Percentiles rank a stretch among this genome's conserved stretches.
Conservation (phyloP, 139 green algal species). For the Coelastrella sp. region DNA sequence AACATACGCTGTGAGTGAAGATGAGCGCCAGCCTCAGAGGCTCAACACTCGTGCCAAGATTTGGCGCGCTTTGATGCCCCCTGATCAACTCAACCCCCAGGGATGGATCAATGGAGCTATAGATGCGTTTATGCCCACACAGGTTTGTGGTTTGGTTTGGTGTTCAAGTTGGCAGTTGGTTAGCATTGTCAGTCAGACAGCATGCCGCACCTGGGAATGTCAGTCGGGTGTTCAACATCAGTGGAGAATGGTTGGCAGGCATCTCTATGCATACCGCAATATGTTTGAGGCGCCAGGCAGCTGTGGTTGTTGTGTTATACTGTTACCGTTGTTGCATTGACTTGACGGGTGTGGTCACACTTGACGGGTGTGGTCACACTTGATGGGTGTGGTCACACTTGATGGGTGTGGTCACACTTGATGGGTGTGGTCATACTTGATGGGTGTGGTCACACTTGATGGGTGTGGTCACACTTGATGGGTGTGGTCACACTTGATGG, state of each 20-base stretch:
- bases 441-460: background rate
- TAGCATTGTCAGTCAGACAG: background rate
- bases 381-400: too few relatives aligned
- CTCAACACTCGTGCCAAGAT: slow-evolving; percentile 64
- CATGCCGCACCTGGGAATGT: too few relatives aligned
- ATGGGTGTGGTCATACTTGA: background rate
- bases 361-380: too few relatives aligned
- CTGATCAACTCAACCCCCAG: slow-evolving; percentile 83
- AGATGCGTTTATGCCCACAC: slow-evolving; percentile 53
- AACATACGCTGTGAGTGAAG: background rate
- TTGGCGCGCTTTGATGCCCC: slow-evolving; percentile 65
- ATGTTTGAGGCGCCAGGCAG: too few relatives aligned
- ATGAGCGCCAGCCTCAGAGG: slow-evolving; percentile 39
- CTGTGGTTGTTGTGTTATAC: too few relatives aligned
- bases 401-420: background rate
- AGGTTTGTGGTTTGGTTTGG: slow-evolving; percentile 2
- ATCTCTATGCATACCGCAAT: too few relatives aligned
- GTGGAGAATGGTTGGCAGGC: too few relatives aligned
- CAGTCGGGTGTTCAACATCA: too few relatives aligned
- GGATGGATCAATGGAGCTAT: slow-evolving; percentile 72
- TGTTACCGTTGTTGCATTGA: background rate
- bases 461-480: background rate
- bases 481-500: too few relatives aligned
- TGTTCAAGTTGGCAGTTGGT: background rate
- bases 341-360: too few relatives aligned